phyloP scores from a whole-genome alignment of 306 rosid species.

The Oemleria cerasiformis region DNA sequence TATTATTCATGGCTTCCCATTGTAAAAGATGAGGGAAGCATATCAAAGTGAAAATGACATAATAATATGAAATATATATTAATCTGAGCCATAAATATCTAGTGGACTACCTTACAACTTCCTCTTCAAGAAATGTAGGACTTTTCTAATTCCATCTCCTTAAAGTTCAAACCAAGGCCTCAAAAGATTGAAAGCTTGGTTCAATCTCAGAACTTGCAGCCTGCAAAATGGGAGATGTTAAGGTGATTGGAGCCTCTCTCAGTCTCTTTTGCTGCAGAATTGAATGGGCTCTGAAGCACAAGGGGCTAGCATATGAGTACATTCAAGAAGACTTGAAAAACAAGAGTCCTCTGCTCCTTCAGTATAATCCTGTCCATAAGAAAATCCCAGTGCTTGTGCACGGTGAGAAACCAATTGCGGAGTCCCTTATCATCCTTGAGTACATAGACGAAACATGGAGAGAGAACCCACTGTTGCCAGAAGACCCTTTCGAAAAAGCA shows the following conservation, averaged over 20 bases:
- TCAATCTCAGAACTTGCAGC: not conserved
- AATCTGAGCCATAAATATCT: not conserved
- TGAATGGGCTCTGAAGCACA: constrained; percentile 43
- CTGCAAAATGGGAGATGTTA: constrained; percentile 23
- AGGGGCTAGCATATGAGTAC: constrained; percentile 40
- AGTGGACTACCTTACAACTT: not conserved
- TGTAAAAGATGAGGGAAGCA: not conserved
- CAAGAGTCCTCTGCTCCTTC: constrained; percentile 47
- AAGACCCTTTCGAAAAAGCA: constrained; percentile 20
- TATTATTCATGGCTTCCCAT: not conserved
- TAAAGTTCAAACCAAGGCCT: constrained; percentile 11
- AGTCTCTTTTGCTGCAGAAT: constrained; percentile 31
- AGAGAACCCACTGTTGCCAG: constrained; percentile 28
- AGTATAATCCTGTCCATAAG: constrained; percentile 52
- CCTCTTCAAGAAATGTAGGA: constrained; percentile 10
- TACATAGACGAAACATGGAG: constrained; percentile 57
- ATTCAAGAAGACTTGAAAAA: constrained; percentile 39
- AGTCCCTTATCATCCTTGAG: constrained; percentile 53
- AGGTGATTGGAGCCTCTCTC: constrained; percentile 19
- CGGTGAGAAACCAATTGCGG: constrained; percentile 36
- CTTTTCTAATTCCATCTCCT: not conserved
- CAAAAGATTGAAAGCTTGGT: constrained; percentile 1
- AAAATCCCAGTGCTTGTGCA: constrained; percentile 60
- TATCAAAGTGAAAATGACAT: too few species aligned
- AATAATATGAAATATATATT: too few species aligned